Percentiles rank a stretch among this genome's conserved stretches.
Conservation (phyloP, 805 yeast genomes). For the Saturnispora gosingensis region DNA sequence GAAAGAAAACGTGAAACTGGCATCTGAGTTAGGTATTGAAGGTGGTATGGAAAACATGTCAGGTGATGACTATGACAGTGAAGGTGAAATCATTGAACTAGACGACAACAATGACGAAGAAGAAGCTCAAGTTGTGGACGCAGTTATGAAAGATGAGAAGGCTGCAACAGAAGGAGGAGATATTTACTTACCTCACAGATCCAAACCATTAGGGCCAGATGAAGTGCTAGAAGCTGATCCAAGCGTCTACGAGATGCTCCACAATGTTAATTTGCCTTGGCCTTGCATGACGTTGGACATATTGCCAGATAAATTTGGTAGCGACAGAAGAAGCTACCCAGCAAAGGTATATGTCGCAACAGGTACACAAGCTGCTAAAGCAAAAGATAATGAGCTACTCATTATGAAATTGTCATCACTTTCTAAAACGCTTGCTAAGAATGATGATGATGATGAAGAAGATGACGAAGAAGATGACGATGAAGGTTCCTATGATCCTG, state of each 20-base stretch:
- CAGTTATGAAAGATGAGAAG: slow-evolving; percentile 18
- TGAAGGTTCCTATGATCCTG: slow-evolving; percentile 62
- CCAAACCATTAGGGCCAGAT: slow-evolving; percentile 87
- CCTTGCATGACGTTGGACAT: slow-evolving; percentile 90
- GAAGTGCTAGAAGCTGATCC: slow-evolving; percentile 97
- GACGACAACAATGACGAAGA: slow-evolving; percentile 49
- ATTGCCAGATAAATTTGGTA: slow-evolving; percentile 77
- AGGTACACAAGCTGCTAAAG: slow-evolving; percentile 85
- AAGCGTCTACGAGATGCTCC: slow-evolving; percentile 91
- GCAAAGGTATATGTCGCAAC: slow-evolving; percentile 79
- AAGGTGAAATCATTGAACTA: slow-evolving; percentile 77
- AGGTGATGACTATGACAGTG: slow-evolving; percentile 90
- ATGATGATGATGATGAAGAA: slow-evolving; percentile 65
- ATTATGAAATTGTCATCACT: slow-evolving; percentile 76
- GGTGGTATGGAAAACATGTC: slow-evolving; percentile 76
- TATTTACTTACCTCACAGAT: slow-evolving; percentile 79
- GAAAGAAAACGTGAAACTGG: slow-evolving; percentile 41
- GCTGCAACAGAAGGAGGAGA: slow-evolving; percentile 17
- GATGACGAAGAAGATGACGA: slow-evolving; percentile 54
- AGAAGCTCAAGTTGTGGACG: slow-evolving; percentile 34
- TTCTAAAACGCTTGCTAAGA: slow-evolving; percentile 78
- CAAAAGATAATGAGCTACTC: slow-evolving; percentile 81
- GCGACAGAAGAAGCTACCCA: slow-evolving; percentile 84
- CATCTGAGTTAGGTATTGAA: slow-evolving; percentile 48
- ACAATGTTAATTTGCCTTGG: slow-evolving; percentile 91